Conservation (phyloP, 208 protist species). For the Leishmania arabica region DNA sequence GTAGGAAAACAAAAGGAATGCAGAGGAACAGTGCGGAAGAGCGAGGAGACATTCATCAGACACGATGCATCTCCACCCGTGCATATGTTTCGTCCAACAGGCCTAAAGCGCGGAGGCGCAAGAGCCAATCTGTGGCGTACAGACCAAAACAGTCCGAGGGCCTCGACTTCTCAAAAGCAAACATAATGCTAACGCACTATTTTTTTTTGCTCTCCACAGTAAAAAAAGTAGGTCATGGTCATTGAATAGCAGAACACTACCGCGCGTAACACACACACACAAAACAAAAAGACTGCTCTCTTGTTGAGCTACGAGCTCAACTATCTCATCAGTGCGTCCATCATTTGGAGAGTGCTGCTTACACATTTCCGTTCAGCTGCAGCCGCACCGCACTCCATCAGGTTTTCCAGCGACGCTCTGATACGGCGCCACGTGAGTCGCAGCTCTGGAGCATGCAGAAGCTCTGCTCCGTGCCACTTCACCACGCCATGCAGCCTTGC, state of each 20-base stretch:
- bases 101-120: not conserved
- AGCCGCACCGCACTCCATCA: constrained; percentile 5
- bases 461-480: not conserved
- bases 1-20: not conserved
- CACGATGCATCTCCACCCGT: not conserved
- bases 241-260: not conserved
- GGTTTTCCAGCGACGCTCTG: constrained; percentile 10
- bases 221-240: not conserved
- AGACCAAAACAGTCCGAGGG: too few relatives aligned
- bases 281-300: not conserved
- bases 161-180: not conserved
- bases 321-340: not conserved
- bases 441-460: constrained; percentile 8
- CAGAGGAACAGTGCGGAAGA: not conserved
- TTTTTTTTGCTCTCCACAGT: not conserved
- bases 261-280: not conserved
- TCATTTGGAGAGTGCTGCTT: constrained; percentile 3
- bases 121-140: not conserved
- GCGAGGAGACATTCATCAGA: not conserved
- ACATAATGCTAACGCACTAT: not conserved
- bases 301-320: not conserved
- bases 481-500: constrained; percentile 1
- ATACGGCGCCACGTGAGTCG: constrained; percentile 20
- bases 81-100: too few relatives aligned
- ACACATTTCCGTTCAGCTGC: not conserved